Conservation (phyloP, 2,329 filamentous ascomycete species). For the Gnomoniopsis sp. region DNA sequence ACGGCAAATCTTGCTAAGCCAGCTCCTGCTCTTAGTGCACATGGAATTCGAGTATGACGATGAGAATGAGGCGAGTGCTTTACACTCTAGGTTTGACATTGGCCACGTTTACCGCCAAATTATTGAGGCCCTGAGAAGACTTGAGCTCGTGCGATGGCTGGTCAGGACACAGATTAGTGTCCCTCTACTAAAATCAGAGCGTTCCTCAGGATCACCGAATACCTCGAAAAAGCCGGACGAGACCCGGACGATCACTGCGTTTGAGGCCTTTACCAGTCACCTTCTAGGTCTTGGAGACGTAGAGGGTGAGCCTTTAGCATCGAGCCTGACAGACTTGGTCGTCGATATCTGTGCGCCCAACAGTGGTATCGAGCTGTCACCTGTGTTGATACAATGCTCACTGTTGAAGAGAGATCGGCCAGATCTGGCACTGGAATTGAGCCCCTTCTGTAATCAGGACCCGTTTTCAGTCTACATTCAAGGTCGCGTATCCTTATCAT, state of each 20-base stretch:
- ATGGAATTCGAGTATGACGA: slow-evolving; percentile 76
- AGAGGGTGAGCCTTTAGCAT: slow-evolving; percentile 48
- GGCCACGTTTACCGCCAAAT: slow-evolving; percentile 67
- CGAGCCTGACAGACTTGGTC: slow-evolving; percentile 64
- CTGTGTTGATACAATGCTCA: slow-evolving; percentile 59
- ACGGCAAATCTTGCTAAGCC: slow-evolving; percentile 72
- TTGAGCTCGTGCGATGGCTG: slow-evolving; percentile 72
- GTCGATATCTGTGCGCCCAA: slow-evolving; percentile 62
- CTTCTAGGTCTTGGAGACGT: slow-evolving; percentile 63
- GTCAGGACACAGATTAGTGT: slow-evolving; percentile 55
- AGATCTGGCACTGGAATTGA: slow-evolving; percentile 57
- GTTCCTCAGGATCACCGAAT: slow-evolving; percentile 27
- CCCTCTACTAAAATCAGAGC: slow-evolving; percentile 40
- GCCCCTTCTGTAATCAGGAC: slow-evolving; percentile 52
- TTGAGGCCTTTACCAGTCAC: slow-evolving; percentile 59
- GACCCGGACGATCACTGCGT: slow-evolving; percentile 49
- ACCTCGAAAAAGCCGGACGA: slow-evolving; percentile 42
- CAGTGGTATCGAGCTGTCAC: slow-evolving; percentile 62
- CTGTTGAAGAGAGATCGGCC: slow-evolving; percentile 57
- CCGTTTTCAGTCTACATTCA: slow-evolving; percentile 77
- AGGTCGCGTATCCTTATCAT: slow-evolving; percentile 71
- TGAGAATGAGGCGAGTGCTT: slow-evolving; percentile 60
- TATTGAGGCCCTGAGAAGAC: slow-evolving; percentile 65
- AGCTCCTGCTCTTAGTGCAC: slow-evolving; percentile 79
- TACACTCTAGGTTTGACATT: slow-evolving; percentile 60